A percentile compares a stretch with the other conserved stretches of the same genome.
Evolutionary conservation across 208 protist species (phyloP).

Genomic region (Leishmania aethiopica): DNA sequence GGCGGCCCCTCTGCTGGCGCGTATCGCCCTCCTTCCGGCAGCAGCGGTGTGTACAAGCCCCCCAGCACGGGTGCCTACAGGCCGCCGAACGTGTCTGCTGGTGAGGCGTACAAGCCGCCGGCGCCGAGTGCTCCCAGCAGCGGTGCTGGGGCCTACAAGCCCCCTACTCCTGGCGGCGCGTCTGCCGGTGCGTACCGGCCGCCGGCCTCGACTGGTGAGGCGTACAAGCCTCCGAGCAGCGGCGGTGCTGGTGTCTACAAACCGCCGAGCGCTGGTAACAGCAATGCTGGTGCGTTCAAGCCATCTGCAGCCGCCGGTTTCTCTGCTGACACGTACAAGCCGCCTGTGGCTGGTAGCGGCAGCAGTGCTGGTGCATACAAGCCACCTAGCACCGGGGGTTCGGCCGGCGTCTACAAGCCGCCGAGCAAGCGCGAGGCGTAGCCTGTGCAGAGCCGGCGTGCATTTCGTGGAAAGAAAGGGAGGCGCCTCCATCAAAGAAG

Average conservation of each 20-base stretch:
- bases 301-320: background rate
- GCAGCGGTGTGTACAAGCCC: constrained; percentile 9
- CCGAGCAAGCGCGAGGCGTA: constrained; percentile 36
- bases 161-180: constrained; percentile 21
- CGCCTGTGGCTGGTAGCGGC: constrained; percentile 20
- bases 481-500: background rate
- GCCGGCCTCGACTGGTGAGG: constrained; percentile 19
- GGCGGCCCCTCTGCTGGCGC: background rate
- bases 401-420: constrained; percentile 18
- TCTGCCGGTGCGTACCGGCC: constrained; percentile 13
- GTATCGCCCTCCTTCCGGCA: background rate
- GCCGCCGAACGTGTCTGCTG: constrained; percentile 10
- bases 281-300: constrained; percentile 15
- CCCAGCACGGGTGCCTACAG: constrained; percentile 5
- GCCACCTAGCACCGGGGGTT: constrained; percentile 4
- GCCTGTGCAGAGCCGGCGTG: background rate
- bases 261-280: constrained; percentile 11
- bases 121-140: background rate
- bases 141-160: constrained; percentile 35
- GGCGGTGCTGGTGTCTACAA: constrained; percentile 20
- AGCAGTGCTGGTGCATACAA: constrained; percentile 20
- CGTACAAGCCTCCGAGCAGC: constrained; percentile 43
- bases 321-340: constrained; percentile 7
- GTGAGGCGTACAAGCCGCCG: constrained; percentile 34
- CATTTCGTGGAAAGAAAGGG: too few relatives aligned